Evolutionary conservation across 2,329 filamentous ascomycete genomes (phyloP), one percentile per base, ranked within the genome.

Genomic region (Alternaria hordeiaustralica): DNA sequence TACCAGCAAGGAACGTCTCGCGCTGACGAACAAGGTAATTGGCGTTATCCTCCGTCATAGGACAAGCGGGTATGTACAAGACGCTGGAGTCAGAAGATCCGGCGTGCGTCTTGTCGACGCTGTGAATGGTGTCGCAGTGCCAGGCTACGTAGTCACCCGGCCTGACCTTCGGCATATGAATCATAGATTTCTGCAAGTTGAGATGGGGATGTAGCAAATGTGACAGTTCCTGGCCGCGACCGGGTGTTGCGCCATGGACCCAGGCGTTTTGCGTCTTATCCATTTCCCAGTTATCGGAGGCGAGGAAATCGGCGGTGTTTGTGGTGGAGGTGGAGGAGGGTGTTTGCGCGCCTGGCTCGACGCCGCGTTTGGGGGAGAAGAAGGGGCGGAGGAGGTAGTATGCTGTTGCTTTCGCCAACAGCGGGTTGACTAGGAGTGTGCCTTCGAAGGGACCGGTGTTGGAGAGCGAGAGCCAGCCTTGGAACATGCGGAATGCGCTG

Each of bases 401-500:
- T 0, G 91, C 89, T 0, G 92, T 96, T 0, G 92, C 88, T 58
- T 92, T 87, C 66, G 87, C 86, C 49, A 96, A 81, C 56, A 96
- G 83, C 0, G 94, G 94, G 72, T 94, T 94, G 2, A 97, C 91
- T 46, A 92, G 85, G 56, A 97, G 80, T 0, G 94, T 96, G 1
- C 94, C 94, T 81, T 97, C 90, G 6, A 85, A 85, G 0, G 92
- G 92, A 0, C 85, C 88, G 0, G 89, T 90, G n/a, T 84, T 82
- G 61, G 90, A 93, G 86, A 97, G 90, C 63, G 87, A 88, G 56
- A 97, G 80, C 94, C 94, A 97, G 18, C 93, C 94, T 80, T 97
- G 94, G 78, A 92, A 95, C 86, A 93, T 91, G 43, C 95, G 87
- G 80, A 97, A 94, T 84, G 94, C 93, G 49, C 87, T 90, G 80